Conservation (phyloP, 2,329 filamentous ascomycete genomes). For the Coccinonectria pachysandricola region DNA sequence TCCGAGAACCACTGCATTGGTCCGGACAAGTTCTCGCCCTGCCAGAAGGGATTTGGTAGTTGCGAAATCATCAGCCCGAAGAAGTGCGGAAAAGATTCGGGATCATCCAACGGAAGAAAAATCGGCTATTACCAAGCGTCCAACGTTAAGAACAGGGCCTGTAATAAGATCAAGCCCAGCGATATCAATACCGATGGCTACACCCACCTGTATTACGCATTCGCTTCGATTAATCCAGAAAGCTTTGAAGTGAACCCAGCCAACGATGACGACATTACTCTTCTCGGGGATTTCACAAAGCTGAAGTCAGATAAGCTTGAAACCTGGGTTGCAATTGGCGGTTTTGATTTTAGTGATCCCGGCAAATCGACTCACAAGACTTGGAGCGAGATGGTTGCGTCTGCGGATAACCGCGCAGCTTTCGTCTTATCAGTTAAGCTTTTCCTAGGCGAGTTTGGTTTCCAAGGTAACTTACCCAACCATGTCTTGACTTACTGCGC, state of each 20-base stretch:
- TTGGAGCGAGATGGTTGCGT: constrained; percentile 19
- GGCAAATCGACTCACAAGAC: constrained; percentile 14
- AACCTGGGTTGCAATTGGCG: constrained; percentile 31
- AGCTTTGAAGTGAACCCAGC: constrained; percentile 12
- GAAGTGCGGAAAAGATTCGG: constrained; percentile 13
- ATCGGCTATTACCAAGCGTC: constrained; percentile 24
- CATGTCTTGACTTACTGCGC: too few relatives aligned
- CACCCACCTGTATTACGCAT: constrained; percentile 25
- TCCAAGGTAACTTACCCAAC: too few relatives aligned
- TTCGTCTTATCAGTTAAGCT: constrained; percentile 27
- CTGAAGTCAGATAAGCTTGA: constrained; percentile 23
- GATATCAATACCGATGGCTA: constrained; percentile 12
- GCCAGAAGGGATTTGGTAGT: constrained; percentile 25
- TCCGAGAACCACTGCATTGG: constrained; percentile 13
- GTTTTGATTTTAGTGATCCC: constrained; percentile 32
- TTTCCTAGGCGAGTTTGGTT: constrained; percentile 12
- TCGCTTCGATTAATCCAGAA: constrained; percentile 21
- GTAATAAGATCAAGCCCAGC: constrained; percentile 16
- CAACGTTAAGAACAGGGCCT: constrained; percentile 7
- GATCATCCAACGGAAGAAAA: constrained; percentile 18
- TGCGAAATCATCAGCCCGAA: constrained; percentile 13
- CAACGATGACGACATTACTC: constrained; percentile 1
- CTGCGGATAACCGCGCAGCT: constrained; percentile 13
- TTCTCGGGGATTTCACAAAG: constrained; percentile 2
- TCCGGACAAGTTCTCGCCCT: constrained; percentile 13